Evolutionary conservation across 2,329 filamentous ascomycete genomes (phyloP), one percentile per base, ranked within the genome.

Genomic region (Colletotrichum sp.): DNA sequence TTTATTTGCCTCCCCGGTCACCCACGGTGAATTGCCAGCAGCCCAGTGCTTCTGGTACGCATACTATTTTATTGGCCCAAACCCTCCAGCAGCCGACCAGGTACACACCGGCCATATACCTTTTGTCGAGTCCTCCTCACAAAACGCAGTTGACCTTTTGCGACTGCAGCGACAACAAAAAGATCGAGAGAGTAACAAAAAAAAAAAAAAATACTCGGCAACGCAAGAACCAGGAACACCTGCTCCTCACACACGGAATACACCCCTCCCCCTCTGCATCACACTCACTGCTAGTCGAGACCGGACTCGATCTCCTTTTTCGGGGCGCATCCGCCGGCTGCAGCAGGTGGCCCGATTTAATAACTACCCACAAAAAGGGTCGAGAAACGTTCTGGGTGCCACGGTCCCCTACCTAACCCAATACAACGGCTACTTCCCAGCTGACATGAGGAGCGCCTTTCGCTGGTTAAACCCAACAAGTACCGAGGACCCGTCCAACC

Each of bases 401-500:
- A 76, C 74, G 74, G 71, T 59, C 65, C 74, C 74, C 74, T 76
- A 69, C 70, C 74, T 69, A 74, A 62, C 70, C 74, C 74, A 76
- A 76, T 69, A 76, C 65, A 76, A 76, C 74, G 74, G 70, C 71
- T 71, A 67, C 36, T 75, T 75, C 72, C 72, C 72, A 76, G 70
- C 76, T 77, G 76, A 72, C 69, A 78, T 78, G 78, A 78, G 69
- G 78, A 78, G 74, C 74, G 76, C 78, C 69, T 36, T 78, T 75
- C 74, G 76, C 71, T 78, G 76, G 78, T 78, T 76, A 69, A 71
- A 69, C 74, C 71, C 76, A 75, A 69, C 77, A 76, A 78, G 78
- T 78, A 78, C 78, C 78, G 78, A 78, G 76, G 78, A 78, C 77
- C 78, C 78, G 75, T 78, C 75, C 62, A 77, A 68, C 71, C 78